phyloP scores from a whole-genome alignment of 495 filamentous ascomycete genomes.

The Penicillium silybi region DNA sequence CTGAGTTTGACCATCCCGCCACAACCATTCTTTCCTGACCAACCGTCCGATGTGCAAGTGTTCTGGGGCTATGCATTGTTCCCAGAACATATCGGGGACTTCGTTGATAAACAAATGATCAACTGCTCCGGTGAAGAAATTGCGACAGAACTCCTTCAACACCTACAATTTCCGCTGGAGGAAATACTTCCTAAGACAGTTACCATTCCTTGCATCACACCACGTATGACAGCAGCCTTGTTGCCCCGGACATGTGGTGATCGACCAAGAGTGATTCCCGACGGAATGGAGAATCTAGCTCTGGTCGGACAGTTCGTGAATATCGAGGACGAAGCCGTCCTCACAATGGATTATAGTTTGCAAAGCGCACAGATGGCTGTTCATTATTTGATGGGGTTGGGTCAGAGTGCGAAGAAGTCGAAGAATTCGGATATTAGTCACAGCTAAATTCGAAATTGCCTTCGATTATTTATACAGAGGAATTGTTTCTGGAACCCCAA shows the following conservation, averaged over 20 bases:
- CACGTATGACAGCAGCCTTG: conserved; percentile 25
- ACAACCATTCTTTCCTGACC: conserved; percentile 38
- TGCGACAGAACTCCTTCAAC: conserved; percentile 32
- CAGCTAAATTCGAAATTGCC: too few species aligned
- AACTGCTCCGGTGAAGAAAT: conserved; percentile 40
- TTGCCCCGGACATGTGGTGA: conserved; percentile 25
- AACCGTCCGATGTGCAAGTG: conserved; percentile 26
- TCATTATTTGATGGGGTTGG: conserved; percentile 19
- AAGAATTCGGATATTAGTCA: too few species aligned
- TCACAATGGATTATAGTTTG: conserved; percentile 43
- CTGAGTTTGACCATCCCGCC: conserved; percentile 2
- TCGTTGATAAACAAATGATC: conserved; percentile 39
- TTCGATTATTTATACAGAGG: too few species aligned
- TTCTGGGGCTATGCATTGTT: conserved; percentile 41
- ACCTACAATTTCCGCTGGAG: conserved; percentile 24
- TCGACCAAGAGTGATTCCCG: conserved; percentile 35
- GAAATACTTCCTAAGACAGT: conserved; percentile 13
- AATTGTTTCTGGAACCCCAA: too few species aligned
- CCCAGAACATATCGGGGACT: conserved; percentile 28
- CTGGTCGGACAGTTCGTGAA: conserved; percentile 43
- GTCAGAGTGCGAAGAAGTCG: too few species aligned
- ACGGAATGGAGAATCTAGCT: conserved; percentile 34
- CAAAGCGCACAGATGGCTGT: conserved; percentile 41
- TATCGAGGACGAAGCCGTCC: conserved; percentile 34
- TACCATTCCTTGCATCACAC: conserved; percentile 38